Conservation (phyloP, 2,329 filamentous ascomycete genomes). For the Fusarium redolens region DNA sequence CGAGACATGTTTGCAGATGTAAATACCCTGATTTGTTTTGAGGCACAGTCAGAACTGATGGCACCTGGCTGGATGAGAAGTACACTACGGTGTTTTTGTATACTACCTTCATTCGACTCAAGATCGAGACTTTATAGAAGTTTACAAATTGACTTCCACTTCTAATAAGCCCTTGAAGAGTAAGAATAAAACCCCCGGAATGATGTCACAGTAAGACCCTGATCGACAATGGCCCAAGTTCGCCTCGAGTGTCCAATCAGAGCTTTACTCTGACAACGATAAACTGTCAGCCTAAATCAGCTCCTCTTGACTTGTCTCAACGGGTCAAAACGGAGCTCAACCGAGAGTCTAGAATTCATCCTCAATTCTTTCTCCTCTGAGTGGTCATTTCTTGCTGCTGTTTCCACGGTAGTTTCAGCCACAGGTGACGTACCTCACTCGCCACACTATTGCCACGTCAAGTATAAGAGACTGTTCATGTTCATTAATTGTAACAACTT, state of each 20-base stretch:
- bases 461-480: conserved; percentile 39
- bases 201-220: conserved; percentile 33
- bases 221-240: conserved; percentile 9
- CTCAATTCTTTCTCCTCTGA: neutral
- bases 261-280: neutral
- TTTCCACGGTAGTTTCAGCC: conserved; percentile 33
- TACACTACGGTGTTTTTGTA: neutral
- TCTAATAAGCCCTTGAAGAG: neutral
- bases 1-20: conserved; percentile 1
- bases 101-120: neutral
- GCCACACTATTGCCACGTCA: conserved; percentile 41
- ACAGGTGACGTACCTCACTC: conserved; percentile 45
- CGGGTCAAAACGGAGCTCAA: conserved; percentile 7
- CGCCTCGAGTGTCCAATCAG: conserved; percentile 17
- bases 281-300: neutral
- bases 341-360: neutral
- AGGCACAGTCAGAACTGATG: conserved; percentile 1
- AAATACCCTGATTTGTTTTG: conserved; percentile 31
- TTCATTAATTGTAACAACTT: neutral
- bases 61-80: neutral
- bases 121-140: conserved; percentile 10
- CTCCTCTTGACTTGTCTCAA: neutral
- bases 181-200: neutral
- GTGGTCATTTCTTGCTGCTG: neutral
- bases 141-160: conserved; percentile 6